Percentiles rank a stretch among this genome's conserved stretches.
These are phyloP conservation scores for Zarea fungicola DNA, from an alignment of 2,329 filamentous ascomycete species.

Conservation along the genomic window DNA sequence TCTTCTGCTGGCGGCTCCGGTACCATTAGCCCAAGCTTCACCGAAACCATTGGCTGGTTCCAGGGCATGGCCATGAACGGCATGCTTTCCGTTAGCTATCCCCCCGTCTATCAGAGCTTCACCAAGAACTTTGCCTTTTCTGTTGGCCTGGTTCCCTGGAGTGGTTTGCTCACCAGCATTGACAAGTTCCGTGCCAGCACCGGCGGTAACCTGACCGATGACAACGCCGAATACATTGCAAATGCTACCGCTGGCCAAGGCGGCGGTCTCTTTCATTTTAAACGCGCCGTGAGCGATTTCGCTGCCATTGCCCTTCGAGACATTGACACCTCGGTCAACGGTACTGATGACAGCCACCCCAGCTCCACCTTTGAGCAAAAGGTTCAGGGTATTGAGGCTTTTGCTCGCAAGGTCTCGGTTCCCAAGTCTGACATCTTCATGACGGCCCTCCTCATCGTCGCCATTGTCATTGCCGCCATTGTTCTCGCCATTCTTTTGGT, in stretches of 20 bases:
- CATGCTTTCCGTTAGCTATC: constrained; percentile 89
- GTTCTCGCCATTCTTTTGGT: constrained; percentile 81
- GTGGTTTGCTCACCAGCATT: constrained; percentile 71
- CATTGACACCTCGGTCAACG: constrained; percentile 41
- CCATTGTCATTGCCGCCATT: constrained; percentile 78
- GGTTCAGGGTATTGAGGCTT: constrained; percentile 75
- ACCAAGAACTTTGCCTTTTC: constrained; percentile 92
- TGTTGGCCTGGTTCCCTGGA: constrained; percentile 77
- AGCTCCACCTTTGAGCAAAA: constrained; percentile 36
- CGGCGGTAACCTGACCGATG: constrained; percentile 79
- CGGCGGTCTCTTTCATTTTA: constrained; percentile 40
- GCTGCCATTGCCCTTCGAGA: constrained; percentile 49
- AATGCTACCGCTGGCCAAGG: constrained; percentile 65
- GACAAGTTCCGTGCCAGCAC: constrained; percentile 76
- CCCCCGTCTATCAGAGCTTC: constrained; percentile 82
- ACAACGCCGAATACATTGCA: constrained; percentile 68
- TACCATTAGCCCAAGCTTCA: constrained; percentile 75
- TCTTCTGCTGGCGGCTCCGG: constrained; percentile 51
- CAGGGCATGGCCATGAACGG: constrained; percentile 93
- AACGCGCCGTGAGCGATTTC: constrained; percentile 47
- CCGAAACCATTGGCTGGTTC: constrained; percentile 82
- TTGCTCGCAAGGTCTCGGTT: constrained; percentile 76
- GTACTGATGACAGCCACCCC: constrained; percentile 23
- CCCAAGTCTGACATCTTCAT: constrained; percentile 92
- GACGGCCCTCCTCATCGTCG: constrained; percentile 85